These are phyloP conservation scores for Aspergillus hancockii DNA, from an alignment of 495 filamentous ascomycete species.

Conservation along the genomic window DNA sequence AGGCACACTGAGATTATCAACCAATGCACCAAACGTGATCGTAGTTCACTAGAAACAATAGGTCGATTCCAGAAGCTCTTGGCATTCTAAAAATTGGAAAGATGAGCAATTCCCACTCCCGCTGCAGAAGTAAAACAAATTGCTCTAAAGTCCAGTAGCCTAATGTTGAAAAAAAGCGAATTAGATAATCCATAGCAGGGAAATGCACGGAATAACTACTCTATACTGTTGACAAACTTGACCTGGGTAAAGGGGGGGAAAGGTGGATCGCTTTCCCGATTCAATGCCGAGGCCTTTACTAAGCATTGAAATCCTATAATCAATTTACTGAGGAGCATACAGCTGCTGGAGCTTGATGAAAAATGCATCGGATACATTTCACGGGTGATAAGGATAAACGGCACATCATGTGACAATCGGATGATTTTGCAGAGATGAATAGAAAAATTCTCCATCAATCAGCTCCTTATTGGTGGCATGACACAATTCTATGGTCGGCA, in stretches of 20 bases:
- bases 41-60: background rate
- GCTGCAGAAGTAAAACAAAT: background rate
- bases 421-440: background rate
- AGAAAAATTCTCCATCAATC: background rate
- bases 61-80: slow-evolving; percentile 13
- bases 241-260: no score
- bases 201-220: no score
- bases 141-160: no score
- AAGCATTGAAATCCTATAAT: background rate
- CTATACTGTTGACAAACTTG: no score
- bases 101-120: slow-evolving; percentile 3
- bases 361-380: slow-evolving; percentile 16
- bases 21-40: background rate
- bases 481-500: background rate
- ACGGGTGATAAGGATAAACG: slow-evolving; percentile 13
- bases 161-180: background rate
- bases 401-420: slow-evolving; percentile 14
- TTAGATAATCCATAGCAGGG: no score
- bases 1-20: background rate
- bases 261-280: no score
- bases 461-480: background rate
- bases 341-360: background rate
- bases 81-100: slow-evolving; percentile 3
- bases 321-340: background rate
- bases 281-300: no score